These are phyloP conservation scores for Phaeotremella skinneri DNA, from an alignment of 768 basidiomycete genomes.

Conservation along the genomic window DNA sequence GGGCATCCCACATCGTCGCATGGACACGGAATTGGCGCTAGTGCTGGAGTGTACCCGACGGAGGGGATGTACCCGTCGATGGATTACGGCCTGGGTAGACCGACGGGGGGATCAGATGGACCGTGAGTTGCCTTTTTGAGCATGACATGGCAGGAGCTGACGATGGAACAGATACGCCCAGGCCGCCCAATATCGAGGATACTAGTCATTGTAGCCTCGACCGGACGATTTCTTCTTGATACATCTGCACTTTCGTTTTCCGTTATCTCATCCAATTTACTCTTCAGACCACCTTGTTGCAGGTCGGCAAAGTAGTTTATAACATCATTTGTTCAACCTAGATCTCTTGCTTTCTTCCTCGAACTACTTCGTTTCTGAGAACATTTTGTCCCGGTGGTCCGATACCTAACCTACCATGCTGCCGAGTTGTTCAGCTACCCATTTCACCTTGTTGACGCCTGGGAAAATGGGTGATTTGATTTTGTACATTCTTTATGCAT, in stretches of 20 bases:
- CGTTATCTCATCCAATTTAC: not conserved
- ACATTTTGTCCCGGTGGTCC: not conserved
- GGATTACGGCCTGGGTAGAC: slow-evolving; percentile 38
- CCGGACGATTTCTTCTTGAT: not conserved
- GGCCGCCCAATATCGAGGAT: slow-evolving; percentile 38
- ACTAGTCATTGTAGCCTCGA: too few species aligned
- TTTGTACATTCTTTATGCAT: not conserved
- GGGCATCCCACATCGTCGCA: slow-evolving; percentile 14
- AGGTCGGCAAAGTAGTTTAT: not conserved
- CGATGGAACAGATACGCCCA: slow-evolving; percentile 32
- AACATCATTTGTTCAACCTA: not conserved
- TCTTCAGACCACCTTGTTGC: not conserved
- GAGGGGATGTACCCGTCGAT: slow-evolving; percentile 31
- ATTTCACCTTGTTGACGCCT: not conserved
- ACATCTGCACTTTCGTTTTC: not conserved
- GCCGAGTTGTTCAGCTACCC: not conserved
- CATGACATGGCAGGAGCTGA: not conserved
- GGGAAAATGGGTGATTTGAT: not conserved
- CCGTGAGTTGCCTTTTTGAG: slow-evolving; percentile 30
- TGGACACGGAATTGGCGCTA: slow-evolving; percentile 3
- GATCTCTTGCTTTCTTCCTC: too few species aligned
- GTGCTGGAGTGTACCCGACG: slow-evolving; percentile 19
- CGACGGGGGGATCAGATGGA: slow-evolving; percentile 42
- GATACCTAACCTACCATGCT: not conserved
- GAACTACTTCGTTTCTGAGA: too few species aligned